Conservation (phyloP, 2,329 filamentous ascomycete genomes). For the Aspergillus terreus region DNA sequence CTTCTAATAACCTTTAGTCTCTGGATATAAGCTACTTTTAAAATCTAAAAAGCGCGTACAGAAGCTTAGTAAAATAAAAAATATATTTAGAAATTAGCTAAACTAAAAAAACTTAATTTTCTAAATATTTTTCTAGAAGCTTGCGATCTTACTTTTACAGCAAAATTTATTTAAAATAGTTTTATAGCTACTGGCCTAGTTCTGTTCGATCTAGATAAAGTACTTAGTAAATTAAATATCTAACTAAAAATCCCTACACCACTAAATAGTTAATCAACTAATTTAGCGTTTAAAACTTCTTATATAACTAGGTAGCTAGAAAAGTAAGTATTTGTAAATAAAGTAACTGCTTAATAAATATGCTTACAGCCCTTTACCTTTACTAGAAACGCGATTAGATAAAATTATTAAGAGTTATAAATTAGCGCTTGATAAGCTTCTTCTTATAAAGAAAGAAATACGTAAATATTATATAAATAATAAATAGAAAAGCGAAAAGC, state of each 20-base stretch:
- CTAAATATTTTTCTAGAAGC: not conserved
- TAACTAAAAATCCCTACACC: constrained; percentile 2
- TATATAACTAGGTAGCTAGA: constrained; percentile 1
- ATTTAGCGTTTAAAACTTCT: constrained; percentile 1
- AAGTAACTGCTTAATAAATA: not conserved
- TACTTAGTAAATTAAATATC: constrained; percentile 2
- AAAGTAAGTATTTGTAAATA: constrained; percentile 1
- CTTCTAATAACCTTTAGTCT: not conserved
- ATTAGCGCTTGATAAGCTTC: too few relatives aligned
- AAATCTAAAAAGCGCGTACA: not conserved
- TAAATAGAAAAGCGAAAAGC: not conserved
- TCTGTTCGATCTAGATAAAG: not conserved
- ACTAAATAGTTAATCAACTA: not conserved
- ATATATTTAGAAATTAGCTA: not conserved
- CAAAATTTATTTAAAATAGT: not conserved
- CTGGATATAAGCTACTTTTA: not conserved
- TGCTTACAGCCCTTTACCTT: too few relatives aligned
- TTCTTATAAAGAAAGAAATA: too few relatives aligned
- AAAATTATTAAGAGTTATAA: too few relatives aligned
- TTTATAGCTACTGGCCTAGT: constrained; percentile 2
- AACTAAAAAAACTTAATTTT: constrained; percentile 6
- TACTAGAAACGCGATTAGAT: too few relatives aligned
- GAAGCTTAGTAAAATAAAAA: not conserved
- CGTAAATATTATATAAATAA: too few relatives aligned
- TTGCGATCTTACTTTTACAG: not conserved